Percentiles rank a stretch among this genome's conserved stretches.
Evolutionary conservation across 768 basidiomycete genomes (phyloP).

Genomic region (Coprinopsis cinerea): DNA sequence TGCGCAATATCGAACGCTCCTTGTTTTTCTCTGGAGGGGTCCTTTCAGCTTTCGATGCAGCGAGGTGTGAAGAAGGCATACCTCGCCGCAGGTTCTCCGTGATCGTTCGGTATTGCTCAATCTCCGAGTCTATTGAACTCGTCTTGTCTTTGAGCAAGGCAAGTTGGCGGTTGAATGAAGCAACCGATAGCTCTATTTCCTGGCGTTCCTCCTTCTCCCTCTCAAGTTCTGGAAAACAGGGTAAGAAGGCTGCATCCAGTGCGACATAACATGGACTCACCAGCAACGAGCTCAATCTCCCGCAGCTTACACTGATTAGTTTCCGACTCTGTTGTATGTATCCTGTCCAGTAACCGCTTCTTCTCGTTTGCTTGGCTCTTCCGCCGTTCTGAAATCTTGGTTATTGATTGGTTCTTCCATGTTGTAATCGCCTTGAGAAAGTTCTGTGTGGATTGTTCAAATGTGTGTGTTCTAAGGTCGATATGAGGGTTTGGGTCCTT

Average conservation of each 20-base stretch:
- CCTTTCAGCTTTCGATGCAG: neutral
- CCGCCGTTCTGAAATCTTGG: slow-evolving; percentile 63
- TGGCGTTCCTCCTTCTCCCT: slow-evolving; percentile 69
- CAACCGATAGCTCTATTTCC: slow-evolving; percentile 57
- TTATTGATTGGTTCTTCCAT: slow-evolving; percentile 68
- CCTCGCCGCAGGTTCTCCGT: slow-evolving; percentile 62
- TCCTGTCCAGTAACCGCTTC: slow-evolving; percentile 58
- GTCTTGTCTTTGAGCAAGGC: slow-evolving; percentile 55
- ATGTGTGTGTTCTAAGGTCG: slow-evolving; percentile 55
- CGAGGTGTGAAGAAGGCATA: slow-evolving; percentile 22
- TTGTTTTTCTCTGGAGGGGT: slow-evolving; percentile 56
- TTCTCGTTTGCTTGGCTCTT: slow-evolving; percentile 55
- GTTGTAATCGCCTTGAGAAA: slow-evolving; percentile 67
- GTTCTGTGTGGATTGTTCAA: slow-evolving; percentile 61
- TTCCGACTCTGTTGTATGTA: slow-evolving; percentile 56
- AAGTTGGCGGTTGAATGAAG: slow-evolving; percentile 61
- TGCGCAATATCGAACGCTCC: slow-evolving; percentile 52
- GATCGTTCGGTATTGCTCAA: slow-evolving; percentile 63
- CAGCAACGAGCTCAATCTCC: slow-evolving; percentile 73
- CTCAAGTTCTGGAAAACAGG: slow-evolving; percentile 54
- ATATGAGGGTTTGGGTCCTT: slow-evolving; percentile 51
- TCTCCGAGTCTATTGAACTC: slow-evolving; percentile 55
- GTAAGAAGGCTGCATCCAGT: too few species aligned
- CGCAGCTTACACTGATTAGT: slow-evolving; percentile 70
- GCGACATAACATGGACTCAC: too few species aligned